Evolutionary conservation across 2,329 filamentous ascomycete species (phyloP).

Genomic region (Colletotrichum lini): DNA sequence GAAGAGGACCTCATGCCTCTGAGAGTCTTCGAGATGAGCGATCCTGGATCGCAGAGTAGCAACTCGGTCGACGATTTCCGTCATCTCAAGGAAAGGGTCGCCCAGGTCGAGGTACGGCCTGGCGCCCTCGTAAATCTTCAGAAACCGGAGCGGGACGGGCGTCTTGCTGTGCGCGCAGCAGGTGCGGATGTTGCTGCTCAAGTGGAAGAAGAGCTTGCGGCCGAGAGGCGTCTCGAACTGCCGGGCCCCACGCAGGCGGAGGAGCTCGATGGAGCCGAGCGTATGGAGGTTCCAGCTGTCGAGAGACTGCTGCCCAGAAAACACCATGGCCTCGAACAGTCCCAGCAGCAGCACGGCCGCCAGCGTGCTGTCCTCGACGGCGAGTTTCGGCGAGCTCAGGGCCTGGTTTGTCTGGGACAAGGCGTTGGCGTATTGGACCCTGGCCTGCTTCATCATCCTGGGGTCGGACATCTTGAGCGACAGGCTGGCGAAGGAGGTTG

Average conservation of each 20-base stretch:
- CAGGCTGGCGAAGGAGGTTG: slow-evolving; percentile 46
- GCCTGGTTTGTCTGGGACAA: slow-evolving; percentile 33
- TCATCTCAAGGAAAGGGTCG: slow-evolving; percentile 41
- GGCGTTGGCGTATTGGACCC: slow-evolving; percentile 45
- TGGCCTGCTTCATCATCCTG: slow-evolving; percentile 42
- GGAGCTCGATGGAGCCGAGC: slow-evolving; percentile 46
- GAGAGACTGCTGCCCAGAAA: slow-evolving; percentile 44
- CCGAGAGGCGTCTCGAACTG: slow-evolving; percentile 45
- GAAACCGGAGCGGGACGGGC: slow-evolving; percentile 44
- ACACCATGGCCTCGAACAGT: slow-evolving; percentile 48
- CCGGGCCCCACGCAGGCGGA: slow-evolving; percentile 45
- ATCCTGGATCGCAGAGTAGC: slow-evolving; percentile 42
- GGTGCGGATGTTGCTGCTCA: slow-evolving; percentile 48
- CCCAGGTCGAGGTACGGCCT: slow-evolving; percentile 33
- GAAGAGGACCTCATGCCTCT: slow-evolving; percentile 34
- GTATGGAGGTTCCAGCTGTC: slow-evolving; percentile 48
- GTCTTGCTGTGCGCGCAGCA: slow-evolving; percentile 46
- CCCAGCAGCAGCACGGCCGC: slow-evolving; percentile 48
- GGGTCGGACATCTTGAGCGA: slow-evolving; percentile 40
- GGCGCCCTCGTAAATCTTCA: slow-evolving; percentile 41
- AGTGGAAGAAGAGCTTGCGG: slow-evolving; percentile 45
- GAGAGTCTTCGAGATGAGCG: slow-evolving; percentile 3
- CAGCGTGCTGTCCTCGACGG: slow-evolving; percentile 46
- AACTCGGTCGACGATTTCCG: slow-evolving; percentile 43
- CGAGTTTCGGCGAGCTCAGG: slow-evolving; percentile 42